These are phyloP conservation scores for Kodamaea kaohsiungensis DNA, from an alignment of 805 yeast genomes.

Conservation along the genomic window DNA sequence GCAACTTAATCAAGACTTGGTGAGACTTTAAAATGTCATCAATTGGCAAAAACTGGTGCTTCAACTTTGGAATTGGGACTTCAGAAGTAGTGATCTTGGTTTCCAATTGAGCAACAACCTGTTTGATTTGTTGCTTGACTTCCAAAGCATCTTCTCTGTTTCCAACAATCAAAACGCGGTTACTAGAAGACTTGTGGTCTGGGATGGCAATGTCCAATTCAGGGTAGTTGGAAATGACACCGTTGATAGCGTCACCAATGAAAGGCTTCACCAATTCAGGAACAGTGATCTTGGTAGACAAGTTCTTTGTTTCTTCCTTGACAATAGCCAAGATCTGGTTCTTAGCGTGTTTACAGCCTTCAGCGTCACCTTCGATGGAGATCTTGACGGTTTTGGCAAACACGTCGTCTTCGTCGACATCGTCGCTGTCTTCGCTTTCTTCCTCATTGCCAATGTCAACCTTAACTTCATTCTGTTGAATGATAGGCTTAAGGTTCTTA, in stretches of 20 bases:
- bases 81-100: slow-evolving; percentile 50
- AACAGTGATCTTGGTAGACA: slow-evolving; percentile 52
- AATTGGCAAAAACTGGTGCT: slow-evolving; percentile 69
- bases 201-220: slow-evolving; percentile 38
- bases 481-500: slow-evolving; percentile 73
- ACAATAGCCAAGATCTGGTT: slow-evolving; percentile 70
- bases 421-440: slow-evolving; percentile 28
- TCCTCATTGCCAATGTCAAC: slow-evolving; percentile 61
- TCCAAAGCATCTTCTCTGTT: slow-evolving; percentile 63
- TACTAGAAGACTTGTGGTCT: slow-evolving; percentile 35
- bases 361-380: slow-evolving; percentile 78
- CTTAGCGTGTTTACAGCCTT: slow-evolving; percentile 77
- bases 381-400: slow-evolving; percentile 63
- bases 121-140: slow-evolving; percentile 53
- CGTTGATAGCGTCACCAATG: slow-evolving; percentile 31
- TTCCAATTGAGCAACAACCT: slow-evolving; percentile 45
- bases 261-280: slow-evolving; percentile 46
- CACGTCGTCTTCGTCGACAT: slow-evolving; percentile 53
- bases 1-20: slow-evolving; percentile 58
- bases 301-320: slow-evolving; percentile 65
- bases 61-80: slow-evolving; percentile 63
- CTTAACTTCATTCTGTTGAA: slow-evolving; percentile 63
- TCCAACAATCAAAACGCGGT: slow-evolving; percentile 59
- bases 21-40: slow-evolving; percentile 52
- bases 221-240: slow-evolving; percentile 22